These are phyloP conservation scores for Fomitopsis pinicola DNA, from an alignment of 1,284 basidiomycete species.

Conservation along the genomic window DNA sequence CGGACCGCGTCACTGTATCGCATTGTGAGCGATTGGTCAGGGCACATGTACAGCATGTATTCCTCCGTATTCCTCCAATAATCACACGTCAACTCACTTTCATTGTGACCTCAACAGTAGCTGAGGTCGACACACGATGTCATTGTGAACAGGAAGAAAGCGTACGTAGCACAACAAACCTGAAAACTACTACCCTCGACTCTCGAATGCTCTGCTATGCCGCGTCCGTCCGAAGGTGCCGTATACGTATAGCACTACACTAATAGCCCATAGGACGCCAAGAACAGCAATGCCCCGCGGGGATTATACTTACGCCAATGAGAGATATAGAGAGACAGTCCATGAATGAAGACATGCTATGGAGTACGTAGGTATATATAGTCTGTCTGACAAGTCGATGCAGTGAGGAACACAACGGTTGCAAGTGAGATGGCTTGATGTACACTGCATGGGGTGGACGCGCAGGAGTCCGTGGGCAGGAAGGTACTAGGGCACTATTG, in stretches of 20 bases:
- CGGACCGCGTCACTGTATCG: no score
- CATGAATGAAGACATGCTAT: not conserved
- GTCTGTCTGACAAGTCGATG: conserved; percentile 3
- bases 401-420: not conserved
- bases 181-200: not conserved
- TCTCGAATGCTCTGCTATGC: conserved; percentile 1
- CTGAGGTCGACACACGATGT: not conserved
- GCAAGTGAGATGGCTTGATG: not conserved
- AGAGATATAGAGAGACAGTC: not conserved
- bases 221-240: not conserved
- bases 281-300: not conserved
- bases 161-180: not conserved
- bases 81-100: no score
- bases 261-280: not conserved
- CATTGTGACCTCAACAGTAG: not conserved
- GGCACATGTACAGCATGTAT: no score
- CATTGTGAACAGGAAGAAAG: not conserved
- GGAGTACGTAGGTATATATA: conserved; percentile 5
- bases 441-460: not conserved
- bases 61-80: no score
- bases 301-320: not conserved
- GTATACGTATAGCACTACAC: conserved; percentile 1
- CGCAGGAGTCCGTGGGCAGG: not conserved
- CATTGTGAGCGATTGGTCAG: no score
- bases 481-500: not conserved